Base-by-base conservation (phyloP, 2,329 filamentous ascomycete genomes). In the Neonectria faginata region DNA sequence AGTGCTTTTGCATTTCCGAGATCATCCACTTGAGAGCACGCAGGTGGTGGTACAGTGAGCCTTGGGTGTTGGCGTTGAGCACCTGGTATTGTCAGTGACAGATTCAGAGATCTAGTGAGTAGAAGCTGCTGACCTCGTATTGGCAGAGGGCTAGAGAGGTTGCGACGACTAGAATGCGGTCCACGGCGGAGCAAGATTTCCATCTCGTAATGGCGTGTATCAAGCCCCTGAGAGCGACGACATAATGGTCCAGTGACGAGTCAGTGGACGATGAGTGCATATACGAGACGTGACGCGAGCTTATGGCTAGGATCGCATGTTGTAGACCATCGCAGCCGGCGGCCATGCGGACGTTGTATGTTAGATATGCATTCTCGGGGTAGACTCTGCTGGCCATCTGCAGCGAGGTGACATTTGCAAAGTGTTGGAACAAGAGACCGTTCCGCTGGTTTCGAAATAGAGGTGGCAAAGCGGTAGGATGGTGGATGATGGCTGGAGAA, bases 1-100 rank as follows among this genome's bases (percentile, higher is more conserved):
- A 9, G 3, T 52, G 57, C 45, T 62, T 62, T 41, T 52, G 53
- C 60, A 62, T 62, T 31, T 62, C 60, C 7, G 60, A 52, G 14
- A 62, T 36, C 60, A 62, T 62, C 60, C 60, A 57, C 45, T 57
- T 62, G 6, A 62, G 10, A 0, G 60, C 60, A 14, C 60, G 60
- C 20, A 62, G 18, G 16, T 62, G 60, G 8, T 62, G 60, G 31
- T 62, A 62, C 0, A 62, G 47, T 8, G 60, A 62, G 16, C 60
- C 60, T 47, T 57, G 47, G 10, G 60, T 62, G 31, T 62, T 62
- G 31, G 60, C 60, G 47, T 54, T 62, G 11, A 62, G 53, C 0
- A 62, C 53, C 60, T 62, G 20, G 1, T 1, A 18, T 2, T 36
- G 9, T 62, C 25, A 57, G 45, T 10, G n/a, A 12, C 14, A 16